Evolutionary conservation across 176 grass and related monocot genomes (phyloP), one percentile per base, ranked within the genome.

Genomic region (Avena atlantica): DNA sequence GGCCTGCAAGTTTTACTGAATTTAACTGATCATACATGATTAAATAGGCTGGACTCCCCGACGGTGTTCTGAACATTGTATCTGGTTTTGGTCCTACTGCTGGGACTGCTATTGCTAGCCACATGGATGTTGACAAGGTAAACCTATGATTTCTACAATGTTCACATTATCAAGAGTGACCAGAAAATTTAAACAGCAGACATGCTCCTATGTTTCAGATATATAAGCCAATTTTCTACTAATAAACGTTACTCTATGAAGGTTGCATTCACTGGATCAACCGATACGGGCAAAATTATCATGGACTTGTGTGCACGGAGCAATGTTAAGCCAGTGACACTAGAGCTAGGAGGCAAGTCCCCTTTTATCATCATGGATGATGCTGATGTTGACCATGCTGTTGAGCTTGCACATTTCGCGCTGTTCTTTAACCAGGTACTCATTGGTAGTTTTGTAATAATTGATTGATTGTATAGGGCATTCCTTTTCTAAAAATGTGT

Each of bases 81-180:
- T 94, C 96, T 53, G 93, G 96, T 74, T 98, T 91, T 84, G 96
- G 96, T 69, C 96, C 96, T 42, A 94, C 93, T 83, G 96, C 93
- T 89, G 96, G 96, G 87, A 91, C 96, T 86, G 88, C 93, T 87
- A 83, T 98, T 94, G 91, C 96, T 86, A 92, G 93, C 77, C 96
- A 98, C 74, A 98, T 98, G 96, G 96, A 98, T 76, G 93, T 98
- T 50, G 96, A 98, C 81, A 98, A 98, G 96, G 93, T 95, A 89
- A 78, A 74, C 16, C 1, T 68, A 75, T 44, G 27, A 15, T 73
- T 70, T 9, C 27, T 6, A 1, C 59, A 17, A 34, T 61, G 47
- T 40, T 72, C 16, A 44, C 8, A 11, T 55, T 61, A 52, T 51
- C 5, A 10, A 82, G 15, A 12, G 20, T 27, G 17, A 7, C 50